Conservation (phyloP, 2,329 filamentous ascomycete species). For the Scedosporium boydii region DNA sequence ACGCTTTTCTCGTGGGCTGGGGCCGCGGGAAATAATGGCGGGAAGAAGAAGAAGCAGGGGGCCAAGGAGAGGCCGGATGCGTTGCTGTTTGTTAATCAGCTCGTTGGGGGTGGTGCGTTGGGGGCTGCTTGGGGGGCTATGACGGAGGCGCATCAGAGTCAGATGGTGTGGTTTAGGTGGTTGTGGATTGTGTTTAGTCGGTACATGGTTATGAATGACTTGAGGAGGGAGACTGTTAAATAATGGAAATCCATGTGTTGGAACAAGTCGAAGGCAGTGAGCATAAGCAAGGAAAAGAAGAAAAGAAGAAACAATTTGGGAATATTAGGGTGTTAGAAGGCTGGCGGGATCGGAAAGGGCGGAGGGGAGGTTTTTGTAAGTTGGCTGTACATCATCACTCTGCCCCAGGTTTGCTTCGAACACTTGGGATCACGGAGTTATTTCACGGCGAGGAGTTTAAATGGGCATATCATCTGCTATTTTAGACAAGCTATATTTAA, state of each 20-base stretch:
- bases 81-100: slow-evolving; percentile 62
- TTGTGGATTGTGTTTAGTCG: slow-evolving; percentile 85
- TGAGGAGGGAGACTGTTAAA: slow-evolving; percentile 46
- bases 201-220: slow-evolving; percentile 93
- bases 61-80: slow-evolving; percentile 38
- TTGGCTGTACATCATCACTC: neutral
- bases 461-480: neutral
- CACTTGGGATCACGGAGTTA: neutral
- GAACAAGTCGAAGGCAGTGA: too few species aligned
- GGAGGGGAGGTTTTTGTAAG: neutral
- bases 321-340: neutral
- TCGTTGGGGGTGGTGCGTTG: slow-evolving; percentile 47
- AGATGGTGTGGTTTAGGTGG: slow-evolving; percentile 98
- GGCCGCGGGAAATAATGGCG: slow-evolving; percentile 11
- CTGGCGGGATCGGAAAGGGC: neutral
- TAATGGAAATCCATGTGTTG: neutral
- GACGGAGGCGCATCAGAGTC: slow-evolving; percentile 81
- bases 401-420: neutral
- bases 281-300: too few species aligned
- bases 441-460: neutral
- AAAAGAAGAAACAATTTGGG: too few species aligned
- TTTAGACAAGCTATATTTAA: neutral
- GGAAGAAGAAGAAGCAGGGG: slow-evolving; percentile 10
- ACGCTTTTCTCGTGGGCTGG: slow-evolving; percentile 54
- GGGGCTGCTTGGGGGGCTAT: slow-evolving; percentile 69